These are phyloP conservation scores for Dothideomycetes sp. DNA, from an alignment of 2,329 filamentous ascomycete species.

Conservation along the genomic window DNA sequence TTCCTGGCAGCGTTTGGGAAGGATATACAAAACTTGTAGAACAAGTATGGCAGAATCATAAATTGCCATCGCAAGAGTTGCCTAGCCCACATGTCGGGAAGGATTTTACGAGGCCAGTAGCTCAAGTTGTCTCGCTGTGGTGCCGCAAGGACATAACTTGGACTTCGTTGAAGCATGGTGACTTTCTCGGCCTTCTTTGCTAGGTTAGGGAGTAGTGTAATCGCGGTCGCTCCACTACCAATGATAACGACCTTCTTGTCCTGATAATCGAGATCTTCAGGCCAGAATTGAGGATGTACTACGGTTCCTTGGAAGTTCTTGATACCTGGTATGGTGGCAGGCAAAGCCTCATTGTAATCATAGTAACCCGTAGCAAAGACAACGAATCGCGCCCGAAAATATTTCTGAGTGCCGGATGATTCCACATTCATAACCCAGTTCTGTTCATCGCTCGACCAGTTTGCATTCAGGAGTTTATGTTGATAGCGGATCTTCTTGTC, in stretches of 20 bases:
- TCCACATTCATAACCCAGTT: slow-evolving; percentile 36
- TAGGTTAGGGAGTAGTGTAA: slow-evolving; percentile 66
- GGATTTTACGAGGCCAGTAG: slow-evolving; percentile 31
- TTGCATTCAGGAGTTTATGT: slow-evolving; percentile 32
- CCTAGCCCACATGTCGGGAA: slow-evolving; percentile 20
- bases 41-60: slow-evolving; percentile 27
- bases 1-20: slow-evolving; percentile 24
- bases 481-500: slow-evolving; percentile 38
- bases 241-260: slow-evolving; percentile 61
- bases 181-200: slow-evolving; percentile 53
- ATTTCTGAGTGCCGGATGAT: slow-evolving; percentile 27
- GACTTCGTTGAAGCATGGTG: slow-evolving; percentile 75
- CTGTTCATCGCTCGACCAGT: slow-evolving; percentile 42
- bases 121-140: slow-evolving; percentile 32
- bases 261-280: slow-evolving; percentile 54
- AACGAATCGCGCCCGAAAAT: slow-evolving; percentile 33
- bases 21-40: slow-evolving; percentile 25
- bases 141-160: slow-evolving; percentile 57
- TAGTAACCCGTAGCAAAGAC: slow-evolving; percentile 64
- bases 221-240: slow-evolving; percentile 68
- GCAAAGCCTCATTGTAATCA: slow-evolving; percentile 56
- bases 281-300: slow-evolving; percentile 71
- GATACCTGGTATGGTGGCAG: slow-evolving; percentile 56
- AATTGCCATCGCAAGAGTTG: slow-evolving; percentile 28
- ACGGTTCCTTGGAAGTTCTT: slow-evolving; percentile 54